Evolutionary conservation across 2,329 filamentous ascomycete species (phyloP).

Genomic region (Penicillium sp.): DNA sequence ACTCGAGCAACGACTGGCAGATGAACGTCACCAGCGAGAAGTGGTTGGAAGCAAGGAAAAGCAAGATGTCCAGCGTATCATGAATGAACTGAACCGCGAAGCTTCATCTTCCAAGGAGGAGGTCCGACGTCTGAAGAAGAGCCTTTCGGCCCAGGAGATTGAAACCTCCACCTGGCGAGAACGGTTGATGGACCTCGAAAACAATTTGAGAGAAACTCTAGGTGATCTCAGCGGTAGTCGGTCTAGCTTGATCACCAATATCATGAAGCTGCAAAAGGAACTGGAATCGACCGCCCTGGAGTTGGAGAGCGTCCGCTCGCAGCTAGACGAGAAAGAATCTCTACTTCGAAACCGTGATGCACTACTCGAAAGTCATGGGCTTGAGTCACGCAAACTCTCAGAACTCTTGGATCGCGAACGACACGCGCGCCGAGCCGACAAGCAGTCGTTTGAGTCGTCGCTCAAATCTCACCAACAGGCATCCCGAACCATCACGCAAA

Average conservation of each 20-base stretch:
- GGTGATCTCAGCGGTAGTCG: slow-evolving; percentile 80
- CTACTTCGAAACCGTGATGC: slow-evolving; percentile 82
- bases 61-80: slow-evolving; percentile 84
- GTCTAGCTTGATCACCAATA: slow-evolving; percentile 74
- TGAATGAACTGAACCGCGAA: slow-evolving; percentile 86
- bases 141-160: slow-evolving; percentile 69
- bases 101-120: slow-evolving; percentile 76
- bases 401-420: slow-evolving; percentile 90
- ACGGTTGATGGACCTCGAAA: slow-evolving; percentile 79
- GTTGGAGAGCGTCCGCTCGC: slow-evolving; percentile 66
- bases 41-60: slow-evolving; percentile 80
- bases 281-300: slow-evolving; percentile 76
- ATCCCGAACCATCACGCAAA: slow-evolving; percentile 72
- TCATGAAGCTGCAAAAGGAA: slow-evolving; percentile 78
- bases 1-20: slow-evolving; percentile 63
- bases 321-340: slow-evolving; percentile 80
- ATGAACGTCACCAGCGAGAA: slow-evolving; percentile 78
- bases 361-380: slow-evolving; percentile 75
- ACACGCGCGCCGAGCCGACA: slow-evolving; percentile 72
- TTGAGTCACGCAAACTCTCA: slow-evolving; percentile 74
- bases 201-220: slow-evolving; percentile 73
- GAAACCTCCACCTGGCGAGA: slow-evolving; percentile 89
- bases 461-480: slow-evolving; percentile 82
- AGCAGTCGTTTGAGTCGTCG: slow-evolving; percentile 76
- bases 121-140: slow-evolving; percentile 70